Evolutionary conservation across 148 eudicot genomes (phyloP), one percentile per base, ranked within the genome.

Genomic region (Linanthus parryae): DNA sequence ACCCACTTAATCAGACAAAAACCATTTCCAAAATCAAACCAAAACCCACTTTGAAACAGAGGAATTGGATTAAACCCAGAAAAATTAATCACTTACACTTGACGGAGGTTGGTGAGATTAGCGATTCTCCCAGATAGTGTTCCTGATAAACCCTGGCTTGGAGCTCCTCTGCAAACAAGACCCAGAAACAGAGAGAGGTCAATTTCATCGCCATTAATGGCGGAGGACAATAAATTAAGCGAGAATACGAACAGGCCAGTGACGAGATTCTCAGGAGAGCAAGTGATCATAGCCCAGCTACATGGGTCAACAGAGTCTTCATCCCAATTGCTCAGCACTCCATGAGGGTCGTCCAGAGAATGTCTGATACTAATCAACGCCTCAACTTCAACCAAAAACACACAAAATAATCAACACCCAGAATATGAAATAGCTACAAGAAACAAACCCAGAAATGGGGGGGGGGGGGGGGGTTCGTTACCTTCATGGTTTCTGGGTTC

Each of bases 231-330:
- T 29, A 16, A 15, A 29, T 22, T 1, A 44, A 2, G 20, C 30
- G 13, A 46, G 16, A 48, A n/a, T 25, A 62, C 65, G 67, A 49
- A 92, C 99, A 92, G n/a, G 63, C 72, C 82, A 68, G 69, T 73
- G 41, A 87, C 99, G 26, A 70, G 58, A 59, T 87, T 84, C 57
- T 81, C 88, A 63, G 83, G 56, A 5, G 89, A 87, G 51, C 99
- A 92, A 73, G 96, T 84, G 69, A 92, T 79, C 96, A 88, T 84
- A 55, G 90, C 75, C 99, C 99, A 92, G 54, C 96, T 87, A 65
- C 99, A 92, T 36, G 99, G 94, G 72, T 92, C 99, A 29, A 85
- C 99, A 21, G 99, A 92, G 67, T 79, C 78, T 53, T 92, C 88
- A 71, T 92, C 99, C 99, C 99, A 92, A 41, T 73, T 92, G 64